phyloP scores from a whole-genome alignment of 1,139 yeast species.

The Hemisphaericaspora xylofermentans region DNA sequence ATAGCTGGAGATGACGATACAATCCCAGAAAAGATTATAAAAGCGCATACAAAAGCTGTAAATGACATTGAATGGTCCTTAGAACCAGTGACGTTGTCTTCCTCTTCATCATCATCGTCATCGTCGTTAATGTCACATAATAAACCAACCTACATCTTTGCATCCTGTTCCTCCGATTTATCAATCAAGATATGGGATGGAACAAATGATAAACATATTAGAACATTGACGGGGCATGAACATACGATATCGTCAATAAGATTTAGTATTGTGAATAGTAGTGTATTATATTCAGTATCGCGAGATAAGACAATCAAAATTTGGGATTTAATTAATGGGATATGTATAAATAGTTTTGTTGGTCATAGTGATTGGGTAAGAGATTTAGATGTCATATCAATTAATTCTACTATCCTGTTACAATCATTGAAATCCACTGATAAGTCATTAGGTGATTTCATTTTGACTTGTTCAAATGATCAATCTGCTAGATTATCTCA shows the following conservation, averaged over 20 bases:
- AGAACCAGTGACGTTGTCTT: conserved; percentile 29
- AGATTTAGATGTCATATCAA: conserved; percentile 45
- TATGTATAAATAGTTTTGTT: conserved; percentile 60
- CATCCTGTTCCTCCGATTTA: conserved; percentile 76
- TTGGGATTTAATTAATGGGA: conserved; percentile 78
- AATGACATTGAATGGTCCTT: conserved; percentile 58
- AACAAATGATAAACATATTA: conserved; percentile 50
- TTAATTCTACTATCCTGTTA: conserved; percentile 6
- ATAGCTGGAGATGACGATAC: conserved; percentile 50
- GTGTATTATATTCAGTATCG: conserved; percentile 63
- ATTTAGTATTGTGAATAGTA: conserved; percentile 44
- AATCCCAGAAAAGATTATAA: conserved; percentile 63
- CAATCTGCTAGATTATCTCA: conserved; percentile 68
- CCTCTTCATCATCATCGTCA: too few relatives aligned
- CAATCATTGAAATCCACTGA: conserved; percentile 7
- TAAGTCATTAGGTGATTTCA: conserved; percentile 46
- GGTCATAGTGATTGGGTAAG: conserved; percentile 94
- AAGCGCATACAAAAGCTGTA: conserved; percentile 77
- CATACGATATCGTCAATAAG: conserved; percentile 74
- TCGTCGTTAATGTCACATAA: too few relatives aligned
- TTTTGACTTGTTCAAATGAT: conserved; percentile 81
- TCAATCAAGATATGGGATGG: conserved; percentile 72
- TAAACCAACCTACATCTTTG: conserved; percentile 28
- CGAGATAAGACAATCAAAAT: conserved; percentile 71
- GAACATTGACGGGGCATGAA: conserved; percentile 85